phyloP scores from a whole-genome alignment of 1,284 basidiomycete species.

The Butyriboletus regius region DNA sequence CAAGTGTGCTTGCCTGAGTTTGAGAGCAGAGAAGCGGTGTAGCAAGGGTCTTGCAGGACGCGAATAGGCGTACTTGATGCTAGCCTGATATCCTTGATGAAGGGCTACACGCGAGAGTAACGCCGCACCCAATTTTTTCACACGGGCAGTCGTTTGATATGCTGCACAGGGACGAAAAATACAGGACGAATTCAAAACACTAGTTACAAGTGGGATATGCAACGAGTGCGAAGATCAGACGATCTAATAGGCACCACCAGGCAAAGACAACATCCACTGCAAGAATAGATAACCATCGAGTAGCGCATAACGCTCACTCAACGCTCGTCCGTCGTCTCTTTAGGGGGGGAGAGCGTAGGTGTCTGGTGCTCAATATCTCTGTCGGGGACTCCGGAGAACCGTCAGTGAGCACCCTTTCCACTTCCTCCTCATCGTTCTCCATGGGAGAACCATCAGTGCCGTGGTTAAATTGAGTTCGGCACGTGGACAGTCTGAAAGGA shows the following conservation, averaged over 20 bases:
- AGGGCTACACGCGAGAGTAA: conserved; percentile 13
- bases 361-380: conserved; percentile 16
- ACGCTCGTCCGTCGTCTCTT: conserved; percentile 40
- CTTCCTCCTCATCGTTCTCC: conserved; percentile 33
- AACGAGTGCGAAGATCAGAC: conserved; percentile 13
- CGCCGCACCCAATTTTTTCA: conserved; percentile 24
- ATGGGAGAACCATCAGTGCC: conserved; percentile 7
- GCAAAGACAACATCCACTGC: conserved; percentile 14
- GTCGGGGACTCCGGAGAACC: conserved; percentile 23
- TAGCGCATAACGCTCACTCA: conserved; percentile 15
- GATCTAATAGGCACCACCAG: conserved; percentile 1
- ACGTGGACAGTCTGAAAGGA: conserved; percentile 41
- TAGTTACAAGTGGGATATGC: conserved; percentile 31
- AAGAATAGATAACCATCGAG: conserved; percentile 5
- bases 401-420: conserved; percentile 26
- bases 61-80: conserved; percentile 22
- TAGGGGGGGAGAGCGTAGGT: conserved; percentile 36
- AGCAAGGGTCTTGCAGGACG: conserved; percentile 8
- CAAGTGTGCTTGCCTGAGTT: conserved; percentile 5
- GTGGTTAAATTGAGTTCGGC: conserved; percentile 23
- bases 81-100: conserved; percentile 30
- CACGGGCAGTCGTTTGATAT: conserved; percentile 15
- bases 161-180: conserved; percentile 16
- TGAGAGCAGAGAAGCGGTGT: not conserved
- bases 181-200: conserved; percentile 28